Percentiles rank a stretch among this genome's conserved stretches.
Evolutionary conservation across 2,329 filamentous ascomycete species (phyloP).

Genomic region (Sphaerulina musiva): DNA sequence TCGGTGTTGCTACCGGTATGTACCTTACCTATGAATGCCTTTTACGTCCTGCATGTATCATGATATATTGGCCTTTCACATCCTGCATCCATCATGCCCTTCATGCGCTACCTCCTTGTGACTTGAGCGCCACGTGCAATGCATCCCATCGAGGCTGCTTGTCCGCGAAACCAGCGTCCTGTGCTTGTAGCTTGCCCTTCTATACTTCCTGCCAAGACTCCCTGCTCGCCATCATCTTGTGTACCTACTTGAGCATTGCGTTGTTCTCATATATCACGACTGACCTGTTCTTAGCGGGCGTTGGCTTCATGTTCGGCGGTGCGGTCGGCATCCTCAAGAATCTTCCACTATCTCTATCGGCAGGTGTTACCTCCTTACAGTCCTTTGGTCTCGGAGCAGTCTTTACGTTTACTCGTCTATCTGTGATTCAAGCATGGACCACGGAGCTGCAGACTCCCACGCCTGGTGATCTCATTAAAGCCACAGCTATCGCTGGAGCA

Average conservation of each 20-base stretch:
- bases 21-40: constrained; percentile 9
- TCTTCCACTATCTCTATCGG: constrained; percentile 61
- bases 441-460: constrained; percentile 12
- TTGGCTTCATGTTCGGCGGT: constrained; percentile 55
- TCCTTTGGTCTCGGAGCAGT: constrained; percentile 72
- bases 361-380: constrained; percentile 65
- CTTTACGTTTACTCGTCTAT: constrained; percentile 59
- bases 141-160: background rate
- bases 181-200: too few relatives aligned
- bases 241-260: too few relatives aligned
- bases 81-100: too few relatives aligned
- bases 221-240: too few relatives aligned
- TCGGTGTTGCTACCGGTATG: constrained; percentile 32
- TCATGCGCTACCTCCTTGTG: too few relatives aligned
- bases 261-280: background rate
- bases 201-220: too few relatives aligned
- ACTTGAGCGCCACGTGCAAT: too few relatives aligned
- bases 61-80: too few relatives aligned
- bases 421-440: constrained; percentile 35
- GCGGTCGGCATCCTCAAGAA: constrained; percentile 52
- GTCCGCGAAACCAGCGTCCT: background rate
- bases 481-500: constrained; percentile 64
- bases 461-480: constrained; percentile 53
- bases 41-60: background rate
- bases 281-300: constrained; percentile 45